Percentiles rank a stretch among this genome's conserved stretches.
Conservation (phyloP, 2,329 filamentous ascomycete species). For the Aschersonia sp. region DNA sequence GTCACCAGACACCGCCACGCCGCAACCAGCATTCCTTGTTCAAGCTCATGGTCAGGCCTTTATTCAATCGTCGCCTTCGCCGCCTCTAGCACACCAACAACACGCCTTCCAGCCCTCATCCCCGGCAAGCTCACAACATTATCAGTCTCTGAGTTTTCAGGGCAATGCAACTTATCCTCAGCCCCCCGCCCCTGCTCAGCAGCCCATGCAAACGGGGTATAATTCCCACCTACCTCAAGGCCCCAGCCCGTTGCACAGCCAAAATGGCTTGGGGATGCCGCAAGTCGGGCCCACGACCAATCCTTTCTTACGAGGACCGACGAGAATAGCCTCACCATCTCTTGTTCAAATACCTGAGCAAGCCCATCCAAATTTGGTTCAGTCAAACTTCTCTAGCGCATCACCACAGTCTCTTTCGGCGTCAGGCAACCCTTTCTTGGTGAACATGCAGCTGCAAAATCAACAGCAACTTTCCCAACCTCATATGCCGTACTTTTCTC, state of each 20-base stretch:
- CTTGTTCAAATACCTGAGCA: constrained; percentile 40
- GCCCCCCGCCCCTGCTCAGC: constrained; percentile 17
- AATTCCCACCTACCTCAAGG: constrained; percentile 37
- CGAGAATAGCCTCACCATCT: constrained; percentile 32
- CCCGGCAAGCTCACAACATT: constrained; percentile 25
- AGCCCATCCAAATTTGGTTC: constrained; percentile 28
- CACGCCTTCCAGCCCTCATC: constrained; percentile 26
- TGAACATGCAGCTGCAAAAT: constrained; percentile 12
- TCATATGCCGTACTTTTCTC: neutral
- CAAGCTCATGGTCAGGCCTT: constrained; percentile 52
- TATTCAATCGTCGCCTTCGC: neutral
- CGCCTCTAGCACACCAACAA: constrained; percentile 11
- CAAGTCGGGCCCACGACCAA: constrained; percentile 25
- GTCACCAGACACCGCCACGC: constrained; percentile 27
- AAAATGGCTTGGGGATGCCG: constrained; percentile 24
- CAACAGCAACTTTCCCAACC: constrained; percentile 11
- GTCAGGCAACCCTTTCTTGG: constrained; percentile 23
- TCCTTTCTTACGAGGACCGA: constrained; percentile 34
- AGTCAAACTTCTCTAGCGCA: constrained; percentile 24
- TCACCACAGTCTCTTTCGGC: constrained; percentile 15
- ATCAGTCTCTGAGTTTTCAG: constrained; percentile 23
- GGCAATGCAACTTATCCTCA: constrained; percentile 28
- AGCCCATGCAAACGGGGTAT: constrained; percentile 26
- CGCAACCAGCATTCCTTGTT: constrained; percentile 38
- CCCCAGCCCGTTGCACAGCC: constrained; percentile 15